Evolutionary conservation across 2,329 filamentous ascomycete species (phyloP).

Genomic region (Claviceps purpurea): DNA sequence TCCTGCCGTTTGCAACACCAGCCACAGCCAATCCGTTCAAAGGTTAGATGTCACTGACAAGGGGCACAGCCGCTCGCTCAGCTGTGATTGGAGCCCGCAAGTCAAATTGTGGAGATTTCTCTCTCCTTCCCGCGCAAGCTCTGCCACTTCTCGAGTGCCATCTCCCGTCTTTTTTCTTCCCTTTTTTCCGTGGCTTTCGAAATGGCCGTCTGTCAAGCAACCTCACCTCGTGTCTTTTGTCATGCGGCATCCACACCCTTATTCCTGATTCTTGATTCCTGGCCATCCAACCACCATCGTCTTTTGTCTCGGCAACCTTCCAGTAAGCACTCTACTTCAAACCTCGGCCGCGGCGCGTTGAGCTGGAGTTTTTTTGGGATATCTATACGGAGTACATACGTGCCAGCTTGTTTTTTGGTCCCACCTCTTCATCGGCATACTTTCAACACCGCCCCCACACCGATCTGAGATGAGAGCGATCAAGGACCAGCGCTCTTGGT

Average conservation of each 20-base stretch:
- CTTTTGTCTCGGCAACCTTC: not conserved
- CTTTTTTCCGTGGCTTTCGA: not conserved
- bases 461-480: not conserved
- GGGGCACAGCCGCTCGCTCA: not conserved
- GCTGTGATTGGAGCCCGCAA: not conserved
- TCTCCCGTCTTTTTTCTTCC: not conserved
- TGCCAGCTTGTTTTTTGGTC: not conserved
- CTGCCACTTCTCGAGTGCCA: not conserved
- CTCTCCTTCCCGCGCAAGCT: not conserved
- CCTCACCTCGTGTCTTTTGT: not conserved
- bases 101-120: too few relatives aligned
- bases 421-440: slow-evolving; percentile 2
- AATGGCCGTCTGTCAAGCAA: not conserved
- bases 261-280: not conserved
- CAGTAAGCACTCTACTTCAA: not conserved
- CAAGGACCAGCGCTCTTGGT: not conserved
- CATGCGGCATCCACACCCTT: not conserved
- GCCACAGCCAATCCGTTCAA: too few relatives aligned
- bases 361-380: not conserved
- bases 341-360: not conserved
- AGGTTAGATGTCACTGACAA: too few relatives aligned
- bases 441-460: not conserved
- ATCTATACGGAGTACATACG: not conserved
- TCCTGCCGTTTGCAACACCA: not conserved
- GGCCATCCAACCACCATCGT: not conserved